Evolutionary conservation across 1,284 basidiomycete genomes (phyloP).

Genomic region (Cryptococcus sp.): DNA sequence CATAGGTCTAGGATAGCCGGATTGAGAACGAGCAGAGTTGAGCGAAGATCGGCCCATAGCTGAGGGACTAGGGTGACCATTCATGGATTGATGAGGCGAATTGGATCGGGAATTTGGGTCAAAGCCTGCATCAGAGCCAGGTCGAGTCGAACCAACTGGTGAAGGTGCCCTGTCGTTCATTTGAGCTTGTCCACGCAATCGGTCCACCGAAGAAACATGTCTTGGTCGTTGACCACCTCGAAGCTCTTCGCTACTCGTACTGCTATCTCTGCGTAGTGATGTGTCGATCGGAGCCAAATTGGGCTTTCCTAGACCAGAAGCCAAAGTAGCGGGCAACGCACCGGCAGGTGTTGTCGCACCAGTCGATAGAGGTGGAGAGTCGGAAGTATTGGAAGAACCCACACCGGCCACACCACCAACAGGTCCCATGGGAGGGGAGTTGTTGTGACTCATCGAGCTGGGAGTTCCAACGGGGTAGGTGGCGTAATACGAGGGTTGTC

Average conservation of each 20-base stretch:
- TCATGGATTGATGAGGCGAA: slow-evolving; percentile 29
- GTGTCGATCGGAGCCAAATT: slow-evolving; percentile 28
- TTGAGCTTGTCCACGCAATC: slow-evolving; percentile 22
- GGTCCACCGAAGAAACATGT: slow-evolving; percentile 28
- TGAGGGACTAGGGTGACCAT: slow-evolving; percentile 16
- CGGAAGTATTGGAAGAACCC: slow-evolving; percentile 17
- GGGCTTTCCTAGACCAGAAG: slow-evolving; percentile 15
- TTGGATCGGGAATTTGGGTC: slow-evolving; percentile 22
- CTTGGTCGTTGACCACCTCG: slow-evolving; percentile 8
- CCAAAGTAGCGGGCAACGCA: not conserved
- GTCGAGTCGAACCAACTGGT: slow-evolving; percentile 20
- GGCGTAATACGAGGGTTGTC: slow-evolving; percentile 34
- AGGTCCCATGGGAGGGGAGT: slow-evolving; percentile 28
- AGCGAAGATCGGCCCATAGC: slow-evolving; percentile 7
- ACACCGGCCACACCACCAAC: slow-evolving; percentile 9
- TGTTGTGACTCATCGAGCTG: slow-evolving; percentile 27
- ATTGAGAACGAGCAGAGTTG: slow-evolving; percentile 9
- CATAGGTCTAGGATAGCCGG: slow-evolving; percentile 17
- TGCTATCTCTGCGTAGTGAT: slow-evolving; percentile 17
- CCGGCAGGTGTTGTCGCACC: slow-evolving; percentile 27
- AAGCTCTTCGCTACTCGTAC: slow-evolving; percentile 15
- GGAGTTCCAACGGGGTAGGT: slow-evolving; percentile 40
- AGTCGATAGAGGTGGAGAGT: slow-evolving; percentile 31
- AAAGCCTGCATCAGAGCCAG: slow-evolving; percentile 17
- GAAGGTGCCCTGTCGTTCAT: slow-evolving; percentile 28